Conservation (phyloP, 352 stramenopile species). For the Globisporangium radiosum region DNA sequence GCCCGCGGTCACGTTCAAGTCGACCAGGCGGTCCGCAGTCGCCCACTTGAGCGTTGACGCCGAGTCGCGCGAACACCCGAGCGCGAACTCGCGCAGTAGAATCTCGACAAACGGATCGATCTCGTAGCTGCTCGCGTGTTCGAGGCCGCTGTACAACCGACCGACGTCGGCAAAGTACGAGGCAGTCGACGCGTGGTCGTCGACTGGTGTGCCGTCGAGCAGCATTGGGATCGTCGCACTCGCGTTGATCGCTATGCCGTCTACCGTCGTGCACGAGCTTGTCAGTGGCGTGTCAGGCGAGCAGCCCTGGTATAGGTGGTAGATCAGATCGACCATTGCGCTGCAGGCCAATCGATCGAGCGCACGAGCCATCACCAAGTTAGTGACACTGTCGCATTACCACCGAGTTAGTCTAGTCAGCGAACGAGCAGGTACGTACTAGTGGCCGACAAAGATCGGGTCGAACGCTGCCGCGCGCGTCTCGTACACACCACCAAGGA, state of each 20-base stretch:
- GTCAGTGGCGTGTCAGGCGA: constrained; percentile 32
- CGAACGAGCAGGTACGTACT: constrained; percentile 17
- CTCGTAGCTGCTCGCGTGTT: constrained; percentile 48
- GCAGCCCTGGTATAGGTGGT: constrained; percentile 58
- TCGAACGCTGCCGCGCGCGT: constrained; percentile 28
- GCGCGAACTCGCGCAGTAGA: constrained; percentile 45
- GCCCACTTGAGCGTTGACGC: constrained; percentile 31
- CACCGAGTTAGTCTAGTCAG: too few relatives aligned
- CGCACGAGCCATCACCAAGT: neutral
- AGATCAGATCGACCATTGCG: constrained; percentile 51
- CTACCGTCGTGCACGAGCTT: constrained; percentile 14
- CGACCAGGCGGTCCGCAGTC: constrained; percentile 26
- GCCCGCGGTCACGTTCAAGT: constrained; percentile 36
- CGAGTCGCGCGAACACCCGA: constrained; percentile 27
- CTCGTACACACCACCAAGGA: constrained; percentile 30
- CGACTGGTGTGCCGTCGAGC: constrained; percentile 16
- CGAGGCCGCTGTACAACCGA: constrained; percentile 27
- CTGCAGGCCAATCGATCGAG: constrained; percentile 4
- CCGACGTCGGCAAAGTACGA: constrained; percentile 18
- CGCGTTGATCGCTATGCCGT: constrained; percentile 12
- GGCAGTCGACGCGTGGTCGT: constrained; percentile 16
- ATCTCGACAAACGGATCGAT: constrained; percentile 47
- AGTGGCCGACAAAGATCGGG: constrained; percentile 32
- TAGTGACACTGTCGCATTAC: too few relatives aligned
- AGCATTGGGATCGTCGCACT: constrained; percentile 26